Evolutionary conservation across 2,329 filamentous ascomycete species (phyloP), one percentile per base, ranked within the genome.

Genomic region (Penicillium sumatraense): DNA sequence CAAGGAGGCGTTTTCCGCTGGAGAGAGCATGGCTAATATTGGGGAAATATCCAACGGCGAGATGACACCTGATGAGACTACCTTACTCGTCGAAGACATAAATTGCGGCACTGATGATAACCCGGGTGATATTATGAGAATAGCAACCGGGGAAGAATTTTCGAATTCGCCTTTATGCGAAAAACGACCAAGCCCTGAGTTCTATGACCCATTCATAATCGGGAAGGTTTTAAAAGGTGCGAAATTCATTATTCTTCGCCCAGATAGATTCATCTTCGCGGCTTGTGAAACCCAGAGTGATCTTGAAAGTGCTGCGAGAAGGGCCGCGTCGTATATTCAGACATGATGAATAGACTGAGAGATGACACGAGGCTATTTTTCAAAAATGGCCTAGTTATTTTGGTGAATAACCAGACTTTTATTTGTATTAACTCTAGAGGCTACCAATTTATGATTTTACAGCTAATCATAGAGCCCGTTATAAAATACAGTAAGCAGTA

Each of bases 261-360:
- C 62, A 1, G 72, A 75, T 52, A 60, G 72, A 2, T 70, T 73
- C 41, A 62, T 74, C 5, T 75, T 68, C 57, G 71, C 72, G 6
- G 66, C 69, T 3, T 73, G 70, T 57, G 27, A 56, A 14, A 63
- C 49, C 13, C 49, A 6, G 1, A 36, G 26, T n/a, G 64, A 72
- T n/a, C 55, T 73, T n/a, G 11, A 31, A 23, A 33, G 2, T 23
- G 42, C 27, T 21, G 9, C 14, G 1, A 20, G 9, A 31, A 46
- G 18, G 3, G 26, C 18, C 21, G 42, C 13, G 33, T 20, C 16
- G 18, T 46, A 31, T 24, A 42, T 42, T 6, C 20, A 21, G 21
- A 10, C 10, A 18, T 18, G 18, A 31, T 31, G 14, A 1, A 1
- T 20, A 18, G 16, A 21, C n/a, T 9, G 13, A 33, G 31, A 33